Evolutionary conservation across 1,139 yeast genomes (phyloP).

Genomic region (Scheffersomyces titani): DNA sequence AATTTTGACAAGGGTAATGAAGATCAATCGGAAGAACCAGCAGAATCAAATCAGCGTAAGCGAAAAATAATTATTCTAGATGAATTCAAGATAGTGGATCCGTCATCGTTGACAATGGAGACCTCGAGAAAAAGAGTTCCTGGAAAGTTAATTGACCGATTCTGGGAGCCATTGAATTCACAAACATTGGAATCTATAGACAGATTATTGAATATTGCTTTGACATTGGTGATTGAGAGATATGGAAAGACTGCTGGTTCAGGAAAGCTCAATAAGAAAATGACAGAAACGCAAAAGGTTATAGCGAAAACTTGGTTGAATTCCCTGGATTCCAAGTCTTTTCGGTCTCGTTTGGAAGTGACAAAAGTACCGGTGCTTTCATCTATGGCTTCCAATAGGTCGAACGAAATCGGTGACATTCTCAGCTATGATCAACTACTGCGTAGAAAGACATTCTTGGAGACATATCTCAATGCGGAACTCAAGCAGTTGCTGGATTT

Average conservation of each 20-base stretch:
- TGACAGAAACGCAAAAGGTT: slow-evolving; percentile 28
- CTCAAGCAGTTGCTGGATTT: slow-evolving; percentile 39
- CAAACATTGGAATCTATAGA: slow-evolving; percentile 24
- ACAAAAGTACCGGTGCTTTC: slow-evolving; percentile 38
- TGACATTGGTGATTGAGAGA: slow-evolving; percentile 32
- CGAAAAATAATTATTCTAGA: background rate
- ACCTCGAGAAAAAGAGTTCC: slow-evolving; percentile 24
- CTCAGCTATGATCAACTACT: slow-evolving; percentile 33
- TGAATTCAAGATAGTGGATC: background rate
- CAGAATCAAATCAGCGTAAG: background rate
- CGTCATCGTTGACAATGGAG: slow-evolving; percentile 7
- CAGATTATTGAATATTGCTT: slow-evolving; percentile 30
- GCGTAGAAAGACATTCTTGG: slow-evolving; percentile 32
- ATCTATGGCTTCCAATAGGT: slow-evolving; percentile 16
- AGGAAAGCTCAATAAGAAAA: slow-evolving; percentile 15
- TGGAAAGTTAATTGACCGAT: slow-evolving; percentile 32
- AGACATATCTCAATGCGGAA: slow-evolving; percentile 46
- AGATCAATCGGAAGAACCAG: background rate
- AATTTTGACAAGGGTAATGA: background rate
- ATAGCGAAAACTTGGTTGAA: slow-evolving; percentile 36
- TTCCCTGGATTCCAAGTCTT: slow-evolving; percentile 24
- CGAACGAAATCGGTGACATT: slow-evolving; percentile 24
- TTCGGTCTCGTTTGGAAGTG: slow-evolving; percentile 28
- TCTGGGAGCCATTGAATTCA: slow-evolving; percentile 35
- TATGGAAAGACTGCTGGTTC: slow-evolving; percentile 13